These are phyloP conservation scores for Hortaea werneckii DNA, from an alignment of 2,329 filamentous ascomycete genomes.

Conservation along the genomic window DNA sequence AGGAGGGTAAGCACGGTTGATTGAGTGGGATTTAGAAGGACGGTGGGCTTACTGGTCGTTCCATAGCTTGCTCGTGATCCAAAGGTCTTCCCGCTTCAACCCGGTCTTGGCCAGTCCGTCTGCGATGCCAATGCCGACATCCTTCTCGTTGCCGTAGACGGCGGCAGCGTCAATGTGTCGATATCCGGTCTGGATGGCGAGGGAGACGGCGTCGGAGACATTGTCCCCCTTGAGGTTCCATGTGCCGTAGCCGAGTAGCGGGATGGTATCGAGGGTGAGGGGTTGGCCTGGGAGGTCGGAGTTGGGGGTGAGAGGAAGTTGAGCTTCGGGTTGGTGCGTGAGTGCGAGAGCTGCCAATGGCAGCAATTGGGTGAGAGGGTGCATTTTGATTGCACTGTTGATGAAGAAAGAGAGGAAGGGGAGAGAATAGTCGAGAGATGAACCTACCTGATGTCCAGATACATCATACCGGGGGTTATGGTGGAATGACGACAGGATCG, in stretches of 20 bases:
- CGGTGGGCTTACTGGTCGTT: conserved; percentile 21
- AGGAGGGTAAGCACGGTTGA: neutral
- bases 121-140: conserved; percentile 33
- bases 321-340: conserved; percentile 7
- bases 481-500: no score
- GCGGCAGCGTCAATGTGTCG: conserved; percentile 43
- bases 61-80: conserved; percentile 32
- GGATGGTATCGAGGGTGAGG: conserved; percentile 21
- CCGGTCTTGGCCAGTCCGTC: conserved; percentile 25
- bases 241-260: conserved; percentile 29
- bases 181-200: conserved; percentile 39
- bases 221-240: conserved; percentile 29
- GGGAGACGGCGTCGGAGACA: conserved; percentile 27
- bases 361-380: conserved; percentile 8
- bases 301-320: conserved; percentile 16
- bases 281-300: conserved; percentile 8
- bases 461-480: no score
- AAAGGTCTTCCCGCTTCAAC: conserved; percentile 26
- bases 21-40: neutral
- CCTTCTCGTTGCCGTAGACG: conserved; percentile 34
- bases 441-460: no score
- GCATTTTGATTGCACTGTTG: conserved; percentile 7
- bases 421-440: neutral
- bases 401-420: neutral
- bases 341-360: conserved; percentile 15